Evolutionary conservation across 2,329 filamentous ascomycete genomes (phyloP).

Genomic region (Claviceps cyperi): DNA sequence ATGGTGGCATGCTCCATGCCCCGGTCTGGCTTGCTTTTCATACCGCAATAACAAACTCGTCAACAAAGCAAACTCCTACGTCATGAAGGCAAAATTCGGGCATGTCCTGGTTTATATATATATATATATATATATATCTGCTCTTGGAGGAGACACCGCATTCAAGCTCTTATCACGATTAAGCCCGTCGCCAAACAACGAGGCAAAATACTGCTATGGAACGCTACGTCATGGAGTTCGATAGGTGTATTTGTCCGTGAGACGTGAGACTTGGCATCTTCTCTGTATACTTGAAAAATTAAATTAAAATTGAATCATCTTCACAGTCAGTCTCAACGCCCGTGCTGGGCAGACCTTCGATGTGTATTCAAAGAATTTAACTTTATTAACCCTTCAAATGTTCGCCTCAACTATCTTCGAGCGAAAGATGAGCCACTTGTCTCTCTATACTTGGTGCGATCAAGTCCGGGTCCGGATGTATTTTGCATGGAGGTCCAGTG

Average conservation of each 20-base stretch:
- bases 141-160: background rate
- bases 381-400: background rate
- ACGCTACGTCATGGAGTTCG: background rate
- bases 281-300: background rate
- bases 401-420: background rate
- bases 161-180: background rate
- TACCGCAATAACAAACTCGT: background rate
- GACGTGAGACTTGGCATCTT: background rate
- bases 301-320: background rate
- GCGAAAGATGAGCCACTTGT: constrained; percentile 19
- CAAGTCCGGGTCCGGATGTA: constrained; percentile 19
- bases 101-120: background rate
- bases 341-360: background rate
- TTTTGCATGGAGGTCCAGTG: constrained; percentile 22
- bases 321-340: background rate
- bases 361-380: background rate
- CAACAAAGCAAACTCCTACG: too few relatives aligned
- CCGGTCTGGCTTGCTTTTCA: background rate
- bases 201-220: background rate
- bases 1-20: background rate
- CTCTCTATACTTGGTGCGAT: constrained; percentile 23
- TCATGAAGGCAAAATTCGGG: background rate
- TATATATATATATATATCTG: background rate
- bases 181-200: background rate
- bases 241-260: background rate